Evolutionary conservation across 805 yeast species (phyloP).

Genomic region (Sugiyamaella chiloensis): DNA sequence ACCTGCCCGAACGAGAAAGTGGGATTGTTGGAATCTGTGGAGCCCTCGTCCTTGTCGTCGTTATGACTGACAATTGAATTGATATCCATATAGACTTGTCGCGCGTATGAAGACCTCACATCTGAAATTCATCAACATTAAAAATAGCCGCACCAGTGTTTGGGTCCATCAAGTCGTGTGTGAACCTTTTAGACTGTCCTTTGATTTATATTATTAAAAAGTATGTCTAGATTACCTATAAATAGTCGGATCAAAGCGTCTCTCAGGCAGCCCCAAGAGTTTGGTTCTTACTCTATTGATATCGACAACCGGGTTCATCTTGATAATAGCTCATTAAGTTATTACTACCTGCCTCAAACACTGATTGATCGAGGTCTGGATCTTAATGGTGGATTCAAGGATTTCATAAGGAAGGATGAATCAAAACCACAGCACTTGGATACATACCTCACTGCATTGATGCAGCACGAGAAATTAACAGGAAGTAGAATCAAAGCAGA

Average conservation of each 20-base stretch:
- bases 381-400: conserved; percentile 59
- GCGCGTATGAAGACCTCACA: too few species aligned
- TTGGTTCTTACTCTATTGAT: conserved; percentile 64
- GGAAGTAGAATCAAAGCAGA: conserved; percentile 54
- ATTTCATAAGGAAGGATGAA: conserved; percentile 56
- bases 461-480: conserved; percentile 49
- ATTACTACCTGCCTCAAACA: conserved; percentile 77
- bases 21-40: not conserved
- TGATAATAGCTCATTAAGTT: conserved; percentile 56
- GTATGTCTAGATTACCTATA: conserved; percentile 18
- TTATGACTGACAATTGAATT: not conserved
- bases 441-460: conserved; percentile 55
- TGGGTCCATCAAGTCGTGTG: not conserved
- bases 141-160: not conserved
- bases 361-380: conserved; percentile 60
- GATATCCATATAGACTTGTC: too few species aligned
- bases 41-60: not conserved
- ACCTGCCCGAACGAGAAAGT: not conserved
- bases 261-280: conserved; percentile 81
- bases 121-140: not conserved
- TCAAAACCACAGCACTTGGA: conserved; percentile 45
- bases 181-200: too few species aligned
- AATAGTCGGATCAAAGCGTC: conserved; percentile 44
- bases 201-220: too few species aligned
- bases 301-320: conserved; percentile 40